Evolutionary conservation across 2,329 filamentous ascomycete genomes (phyloP).

Genomic region (Pyrenochaeta sp.): DNA sequence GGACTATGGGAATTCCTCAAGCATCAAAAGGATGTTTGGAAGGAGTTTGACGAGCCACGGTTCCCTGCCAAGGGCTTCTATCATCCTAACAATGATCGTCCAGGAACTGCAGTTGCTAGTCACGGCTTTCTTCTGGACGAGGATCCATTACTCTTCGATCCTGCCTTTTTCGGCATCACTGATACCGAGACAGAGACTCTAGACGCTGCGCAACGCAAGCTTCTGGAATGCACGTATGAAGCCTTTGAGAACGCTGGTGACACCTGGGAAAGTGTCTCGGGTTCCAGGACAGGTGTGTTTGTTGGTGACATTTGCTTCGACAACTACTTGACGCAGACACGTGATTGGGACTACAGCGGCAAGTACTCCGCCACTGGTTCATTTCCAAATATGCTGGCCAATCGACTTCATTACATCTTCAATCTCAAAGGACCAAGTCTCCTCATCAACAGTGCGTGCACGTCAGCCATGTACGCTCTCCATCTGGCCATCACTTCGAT

Average conservation of each 20-base stretch:
- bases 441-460: slow-evolving; percentile 33
- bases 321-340: slow-evolving; percentile 15
- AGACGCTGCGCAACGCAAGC: slow-evolving; percentile 38
- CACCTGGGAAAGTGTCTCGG: slow-evolving; percentile 30
- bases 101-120: slow-evolving; percentile 32
- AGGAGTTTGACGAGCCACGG: slow-evolving; percentile 30
- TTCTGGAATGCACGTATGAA: slow-evolving; percentile 43
- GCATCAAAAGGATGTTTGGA: slow-evolving; percentile 35
- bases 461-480: slow-evolving; percentile 32
- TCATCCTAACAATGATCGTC: slow-evolving; percentile 23
- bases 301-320: slow-evolving; percentile 29
- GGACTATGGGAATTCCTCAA: slow-evolving; percentile 40
- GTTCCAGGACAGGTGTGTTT: slow-evolving; percentile 29
- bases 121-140: slow-evolving; percentile 39
- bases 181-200: slow-evolving; percentile 25
- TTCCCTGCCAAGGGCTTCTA: slow-evolving; percentile 46
- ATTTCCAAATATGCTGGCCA: slow-evolving; percentile 24
- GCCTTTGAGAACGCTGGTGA: slow-evolving; percentile 51
- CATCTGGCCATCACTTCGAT: slow-evolving; percentile 28
- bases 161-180: slow-evolving; percentile 38
- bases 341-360: slow-evolving; percentile 21
- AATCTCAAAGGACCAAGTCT: slow-evolving; percentile 35
- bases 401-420: slow-evolving; percentile 38
- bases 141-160: slow-evolving; percentile 47
- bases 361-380: slow-evolving; percentile 23